phyloP scores from a whole-genome alignment of 2,329 filamentous ascomycete species.

The Trichoderma endophyticum region DNA sequence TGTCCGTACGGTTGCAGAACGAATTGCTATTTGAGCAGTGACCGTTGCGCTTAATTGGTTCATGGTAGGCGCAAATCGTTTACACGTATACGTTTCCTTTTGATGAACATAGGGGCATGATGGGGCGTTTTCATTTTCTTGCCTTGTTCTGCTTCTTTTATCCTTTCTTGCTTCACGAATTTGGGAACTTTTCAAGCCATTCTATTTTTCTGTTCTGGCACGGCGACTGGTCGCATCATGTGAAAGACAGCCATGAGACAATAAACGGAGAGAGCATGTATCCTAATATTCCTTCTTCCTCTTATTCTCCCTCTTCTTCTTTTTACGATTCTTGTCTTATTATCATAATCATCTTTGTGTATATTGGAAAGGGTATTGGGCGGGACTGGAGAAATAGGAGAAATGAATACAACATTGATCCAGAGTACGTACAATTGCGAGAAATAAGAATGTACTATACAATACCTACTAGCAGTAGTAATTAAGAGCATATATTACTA shows the following conservation, averaged over 20 bases:
- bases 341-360: not conserved
- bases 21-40: not conserved
- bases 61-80: not conserved
- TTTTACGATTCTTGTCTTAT: not conserved
- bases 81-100: not conserved
- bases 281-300: not conserved
- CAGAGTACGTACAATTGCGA: not conserved
- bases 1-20: constrained; percentile 33
- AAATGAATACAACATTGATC: not conserved
- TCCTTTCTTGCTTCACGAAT: not conserved
- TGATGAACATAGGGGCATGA: not conserved
- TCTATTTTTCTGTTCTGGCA: not conserved
- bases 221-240: not conserved
- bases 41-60: not conserved
- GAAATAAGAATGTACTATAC: not conserved
- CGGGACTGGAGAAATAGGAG: not conserved
- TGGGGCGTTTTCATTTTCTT: not conserved
- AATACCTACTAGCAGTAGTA: not conserved
- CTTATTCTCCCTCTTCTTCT: not conserved
- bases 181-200: not conserved
- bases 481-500: not conserved
- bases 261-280: not conserved
- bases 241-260: not conserved
- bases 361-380: not conserved
- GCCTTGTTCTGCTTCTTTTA: not conserved